phyloP scores from a whole-genome alignment of 1,139 yeast species.

The Martiniozyma asiatica region DNA sequence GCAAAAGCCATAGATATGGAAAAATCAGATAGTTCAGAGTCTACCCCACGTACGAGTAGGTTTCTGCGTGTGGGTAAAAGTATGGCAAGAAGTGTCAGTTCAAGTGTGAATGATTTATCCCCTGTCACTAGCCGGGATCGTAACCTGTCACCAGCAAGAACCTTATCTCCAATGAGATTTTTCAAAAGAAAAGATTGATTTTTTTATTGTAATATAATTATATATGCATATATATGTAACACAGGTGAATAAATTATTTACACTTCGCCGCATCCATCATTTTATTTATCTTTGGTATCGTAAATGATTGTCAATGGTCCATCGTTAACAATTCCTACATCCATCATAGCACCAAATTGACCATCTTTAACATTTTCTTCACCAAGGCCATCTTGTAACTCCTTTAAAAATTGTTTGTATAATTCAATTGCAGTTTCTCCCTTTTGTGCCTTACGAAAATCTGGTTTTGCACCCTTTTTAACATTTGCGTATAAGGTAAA shows the following conservation, averaged over 20 bases:
- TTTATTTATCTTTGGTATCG: conserved; percentile 38
- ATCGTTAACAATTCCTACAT: conserved; percentile 71
- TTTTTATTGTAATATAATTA: too few species aligned
- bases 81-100: conserved; percentile 11
- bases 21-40: conserved; percentile 3
- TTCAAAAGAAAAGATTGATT: too few species aligned
- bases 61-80: conserved; percentile 14
- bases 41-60: conserved; percentile 14
- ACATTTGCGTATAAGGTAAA: conserved; percentile 79
- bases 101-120: conserved; percentile 2
- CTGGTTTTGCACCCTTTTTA: conserved; percentile 87
- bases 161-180: conserved; percentile 18
- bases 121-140: conserved; percentile 4
- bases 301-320: conserved; percentile 71
- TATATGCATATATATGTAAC: too few species aligned
- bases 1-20: conserved; percentile 8
- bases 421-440: conserved; percentile 59
- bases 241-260: too few species aligned
- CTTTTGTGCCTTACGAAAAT: conserved; percentile 81
- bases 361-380: conserved; percentile 69
- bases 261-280: too few species aligned
- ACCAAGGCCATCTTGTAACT: conserved; percentile 44
- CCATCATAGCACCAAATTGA: conserved; percentile 95
- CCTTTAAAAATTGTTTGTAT: conserved; percentile 48
- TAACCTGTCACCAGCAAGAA: conserved; percentile 7